Conservation (phyloP, 2,329 filamentous ascomycete species). For the Graphium sp. region DNA sequence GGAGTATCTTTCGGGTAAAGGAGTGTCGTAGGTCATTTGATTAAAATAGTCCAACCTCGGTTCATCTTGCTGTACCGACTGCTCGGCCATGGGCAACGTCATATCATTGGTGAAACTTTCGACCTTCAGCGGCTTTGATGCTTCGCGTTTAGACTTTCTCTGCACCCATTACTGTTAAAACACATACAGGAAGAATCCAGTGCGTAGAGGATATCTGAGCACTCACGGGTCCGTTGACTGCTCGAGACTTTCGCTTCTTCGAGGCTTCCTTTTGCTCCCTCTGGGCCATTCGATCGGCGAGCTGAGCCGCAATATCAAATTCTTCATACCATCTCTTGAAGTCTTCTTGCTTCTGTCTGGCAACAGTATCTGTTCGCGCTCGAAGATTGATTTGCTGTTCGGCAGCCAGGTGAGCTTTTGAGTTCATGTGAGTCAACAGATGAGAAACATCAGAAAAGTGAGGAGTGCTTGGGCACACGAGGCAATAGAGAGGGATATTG, state of each 20-base stretch:
- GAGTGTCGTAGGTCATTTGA: too few relatives aligned
- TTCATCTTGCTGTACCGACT: too few relatives aligned
- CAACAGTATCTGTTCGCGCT: conserved; percentile 47
- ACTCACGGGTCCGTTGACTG: not conserved
- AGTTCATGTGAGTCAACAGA: conserved; percentile 78
- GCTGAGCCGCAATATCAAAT: conserved; percentile 53
- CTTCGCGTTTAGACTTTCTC: too few relatives aligned
- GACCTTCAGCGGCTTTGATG: too few relatives aligned
- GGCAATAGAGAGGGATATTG: conserved; percentile 57
- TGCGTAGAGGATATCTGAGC: too few relatives aligned
- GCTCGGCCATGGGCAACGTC: too few relatives aligned
- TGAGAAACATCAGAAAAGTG: conserved; percentile 84
- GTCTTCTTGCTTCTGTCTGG: conserved; percentile 41
- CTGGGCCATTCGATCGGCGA: conserved; percentile 54
- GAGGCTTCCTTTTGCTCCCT: conserved; percentile 10
- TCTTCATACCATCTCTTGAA: conserved; percentile 68
- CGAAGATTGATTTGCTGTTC: conserved; percentile 69
- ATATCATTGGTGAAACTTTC: too few relatives aligned
- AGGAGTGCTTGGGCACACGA: conserved; percentile 64
- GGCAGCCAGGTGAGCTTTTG: conserved; percentile 78
- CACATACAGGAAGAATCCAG: too few relatives aligned
- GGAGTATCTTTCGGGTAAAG: too few relatives aligned
- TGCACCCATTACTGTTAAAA: too few relatives aligned
- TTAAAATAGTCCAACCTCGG: too few relatives aligned
- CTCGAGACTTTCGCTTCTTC: conserved; percentile 2